phyloP scores from a whole-genome alignment of 2,329 filamentous ascomycete genomes.

The Claviceps humidiphila region DNA sequence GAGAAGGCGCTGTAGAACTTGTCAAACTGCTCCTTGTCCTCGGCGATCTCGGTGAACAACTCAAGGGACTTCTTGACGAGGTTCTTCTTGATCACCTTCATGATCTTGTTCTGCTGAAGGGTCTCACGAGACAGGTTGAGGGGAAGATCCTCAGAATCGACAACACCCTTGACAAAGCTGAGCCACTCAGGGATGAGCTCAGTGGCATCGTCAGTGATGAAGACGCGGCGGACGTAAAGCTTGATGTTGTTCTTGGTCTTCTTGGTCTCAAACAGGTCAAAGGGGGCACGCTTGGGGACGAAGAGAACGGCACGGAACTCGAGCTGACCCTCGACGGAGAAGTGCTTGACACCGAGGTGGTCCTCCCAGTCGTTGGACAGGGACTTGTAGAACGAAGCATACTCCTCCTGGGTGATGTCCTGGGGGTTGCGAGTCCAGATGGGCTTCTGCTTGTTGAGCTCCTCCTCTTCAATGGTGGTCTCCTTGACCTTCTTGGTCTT shows the following conservation, averaged over 20 bases:
- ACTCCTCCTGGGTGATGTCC: slow-evolving; percentile 93
- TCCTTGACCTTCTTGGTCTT: slow-evolving; percentile 99
- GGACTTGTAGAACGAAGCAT: slow-evolving; percentile 99
- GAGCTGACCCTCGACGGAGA: slow-evolving; percentile 99
- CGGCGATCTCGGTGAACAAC: slow-evolving; percentile 96
- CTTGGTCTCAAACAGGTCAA: slow-evolving; percentile 99
- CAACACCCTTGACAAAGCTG: slow-evolving; percentile 98
- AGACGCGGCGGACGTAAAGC: slow-evolving; percentile 98
- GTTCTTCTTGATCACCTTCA: slow-evolving; percentile 99
- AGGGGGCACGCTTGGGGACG: slow-evolving; percentile 98
- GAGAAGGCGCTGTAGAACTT: slow-evolving; percentile 99
- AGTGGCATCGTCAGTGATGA: slow-evolving; percentile 99
- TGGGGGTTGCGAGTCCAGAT: slow-evolving; percentile 98
- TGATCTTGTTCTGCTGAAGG: slow-evolving; percentile 99
- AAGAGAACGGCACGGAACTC: slow-evolving; percentile 99
- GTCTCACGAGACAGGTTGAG: slow-evolving; percentile 99
- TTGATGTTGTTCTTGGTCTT: slow-evolving; percentile 99
- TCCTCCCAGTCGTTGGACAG: slow-evolving; percentile 99
- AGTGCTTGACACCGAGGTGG: slow-evolving; percentile 99
- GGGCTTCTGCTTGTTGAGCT: slow-evolving; percentile 99
- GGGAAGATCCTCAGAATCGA: slow-evolving; percentile 98
- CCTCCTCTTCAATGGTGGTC: slow-evolving; percentile 96
- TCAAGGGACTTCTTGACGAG: slow-evolving; percentile 99
- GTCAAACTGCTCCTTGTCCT: slow-evolving; percentile 99
- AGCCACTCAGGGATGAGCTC: slow-evolving; percentile 99